Evolutionary conservation across 2,329 filamentous ascomycete species (phyloP), one percentile per base, ranked within the genome.

Genomic region (Fusarium hostae): DNA sequence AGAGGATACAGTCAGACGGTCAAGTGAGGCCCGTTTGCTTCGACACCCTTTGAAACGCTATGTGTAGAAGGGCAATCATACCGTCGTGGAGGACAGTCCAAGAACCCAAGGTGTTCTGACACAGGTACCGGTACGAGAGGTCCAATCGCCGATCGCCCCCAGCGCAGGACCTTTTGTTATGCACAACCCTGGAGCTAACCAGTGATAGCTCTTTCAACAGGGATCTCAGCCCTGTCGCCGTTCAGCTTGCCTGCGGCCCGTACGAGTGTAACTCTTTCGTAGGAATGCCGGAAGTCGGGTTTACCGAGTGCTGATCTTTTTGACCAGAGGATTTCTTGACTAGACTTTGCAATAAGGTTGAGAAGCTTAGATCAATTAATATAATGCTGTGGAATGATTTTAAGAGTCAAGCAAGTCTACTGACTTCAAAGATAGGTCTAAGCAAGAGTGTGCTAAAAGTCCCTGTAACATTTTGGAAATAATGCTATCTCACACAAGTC

Each of bases 201-300:
- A 20, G 18, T 0, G 4, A 26, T 5, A 5, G 9, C 8, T 28
- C 11, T 15, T 2, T 20, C 2, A 20, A 12, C 12, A 20, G 43
- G 43, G 43, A 20, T 45, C 43, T 20, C 18, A 45, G 12, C 43
- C 43, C 24, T 45, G 43, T 10, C 43, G 8, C 18, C 5, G 11
- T 45, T 28, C 24, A 45, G 43, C 43, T 45, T 28, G 28, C 24
- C 18, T 13, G 11, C 43, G 24, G 24, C 43, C 24, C 18, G 18
- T 28, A 20, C 16, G 24, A 9, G 20, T 44, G 43, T 20, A 26
- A 26, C 24, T 28, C 41, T 44, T 22, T 18, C 9, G 15, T 18
- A 12, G 6, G 18, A 3, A 13, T 20, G 11, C 11, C 3, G 16
- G 24, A 20, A 9, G 24, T 13, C 11, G 24, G 18, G 41, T 5